Evolutionary conservation across 805 yeast species (phyloP).

Genomic region (Candida odintsovae): DNA sequence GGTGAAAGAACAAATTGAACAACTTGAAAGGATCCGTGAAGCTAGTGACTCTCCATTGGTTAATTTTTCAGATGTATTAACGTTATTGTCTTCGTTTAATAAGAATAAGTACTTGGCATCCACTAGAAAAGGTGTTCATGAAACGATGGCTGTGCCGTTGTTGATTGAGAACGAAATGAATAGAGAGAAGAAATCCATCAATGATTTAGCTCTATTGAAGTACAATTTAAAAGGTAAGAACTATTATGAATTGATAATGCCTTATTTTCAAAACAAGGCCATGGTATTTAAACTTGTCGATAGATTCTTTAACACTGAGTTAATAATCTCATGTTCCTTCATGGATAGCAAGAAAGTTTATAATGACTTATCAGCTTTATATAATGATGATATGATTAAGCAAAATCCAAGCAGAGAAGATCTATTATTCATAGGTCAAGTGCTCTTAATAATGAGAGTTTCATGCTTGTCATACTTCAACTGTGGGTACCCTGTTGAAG

Average conservation of each 20-base stretch:
- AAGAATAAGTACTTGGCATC: conserved; percentile 1
- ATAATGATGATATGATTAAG: background rate
- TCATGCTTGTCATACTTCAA: conserved; percentile 2
- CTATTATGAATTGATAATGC: conserved; percentile 1
- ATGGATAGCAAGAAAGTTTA: background rate
- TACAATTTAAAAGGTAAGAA: conserved; percentile 4
- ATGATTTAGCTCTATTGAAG: conserved; percentile 5
- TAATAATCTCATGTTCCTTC: background rate
- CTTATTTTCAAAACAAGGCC: background rate
- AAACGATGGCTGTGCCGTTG: conserved; percentile 1
- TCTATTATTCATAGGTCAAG: background rate
- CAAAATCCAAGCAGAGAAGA: background rate
- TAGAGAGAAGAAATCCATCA: conserved; percentile 3
- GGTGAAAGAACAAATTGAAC: conserved; percentile 1
- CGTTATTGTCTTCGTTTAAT: background rate
- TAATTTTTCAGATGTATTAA: conserved; percentile 3
- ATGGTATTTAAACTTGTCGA: background rate
- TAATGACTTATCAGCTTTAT: background rate
- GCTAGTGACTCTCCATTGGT: background rate
- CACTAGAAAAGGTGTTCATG: background rate
- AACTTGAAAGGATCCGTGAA: background rate
- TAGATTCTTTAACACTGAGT: conserved; percentile 2
- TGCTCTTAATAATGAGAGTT: background rate
- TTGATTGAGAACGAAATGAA: conserved; percentile 6
- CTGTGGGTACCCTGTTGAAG: background rate